Conservation (phyloP, 441 rosid species). For the Populus hybrid region DNA sequence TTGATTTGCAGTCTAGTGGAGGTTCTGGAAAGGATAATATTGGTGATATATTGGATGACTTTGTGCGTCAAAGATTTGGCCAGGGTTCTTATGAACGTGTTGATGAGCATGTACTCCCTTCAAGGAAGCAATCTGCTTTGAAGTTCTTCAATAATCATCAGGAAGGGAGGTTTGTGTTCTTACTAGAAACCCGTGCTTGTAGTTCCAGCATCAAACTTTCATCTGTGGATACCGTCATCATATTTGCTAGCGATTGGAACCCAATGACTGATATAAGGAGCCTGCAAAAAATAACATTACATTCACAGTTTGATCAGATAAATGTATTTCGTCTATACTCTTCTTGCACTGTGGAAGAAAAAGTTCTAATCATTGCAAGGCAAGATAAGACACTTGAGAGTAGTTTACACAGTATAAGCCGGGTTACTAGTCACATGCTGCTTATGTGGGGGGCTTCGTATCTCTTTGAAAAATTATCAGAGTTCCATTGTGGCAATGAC, state of each 20-base stretch:
- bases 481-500: constrained; percentile 42
- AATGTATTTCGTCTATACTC: constrained; percentile 78
- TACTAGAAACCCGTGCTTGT: constrained; percentile 90
- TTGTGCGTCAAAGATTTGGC: constrained; percentile 77
- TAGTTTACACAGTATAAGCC: constrained; percentile 40
- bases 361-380: constrained; percentile 63
- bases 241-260: constrained; percentile 81
- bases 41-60: constrained; percentile 92
- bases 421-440: constrained; percentile 45
- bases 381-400: constrained; percentile 47
- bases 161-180: constrained; percentile 64
- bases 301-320: constrained; percentile 52
- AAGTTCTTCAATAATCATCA: constrained; percentile 63
- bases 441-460: constrained; percentile 86
- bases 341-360: constrained; percentile 77
- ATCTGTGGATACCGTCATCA: constrained; percentile 66
- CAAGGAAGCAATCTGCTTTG: constrained; percentile 60
- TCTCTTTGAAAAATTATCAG: constrained; percentile 60
- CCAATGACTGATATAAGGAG: constrained; percentile 66
- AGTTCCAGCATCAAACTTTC: constrained; percentile 62
- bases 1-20: constrained; percentile 52
- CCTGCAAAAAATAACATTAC: constrained; percentile 69
- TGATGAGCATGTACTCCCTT: constrained; percentile 39
- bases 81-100: constrained; percentile 71
- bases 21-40: constrained; percentile 47